Percentiles rank a stretch among this genome's conserved stretches.
Conservation (phyloP, 257 asterid species). For the Mentha longifolia region DNA sequence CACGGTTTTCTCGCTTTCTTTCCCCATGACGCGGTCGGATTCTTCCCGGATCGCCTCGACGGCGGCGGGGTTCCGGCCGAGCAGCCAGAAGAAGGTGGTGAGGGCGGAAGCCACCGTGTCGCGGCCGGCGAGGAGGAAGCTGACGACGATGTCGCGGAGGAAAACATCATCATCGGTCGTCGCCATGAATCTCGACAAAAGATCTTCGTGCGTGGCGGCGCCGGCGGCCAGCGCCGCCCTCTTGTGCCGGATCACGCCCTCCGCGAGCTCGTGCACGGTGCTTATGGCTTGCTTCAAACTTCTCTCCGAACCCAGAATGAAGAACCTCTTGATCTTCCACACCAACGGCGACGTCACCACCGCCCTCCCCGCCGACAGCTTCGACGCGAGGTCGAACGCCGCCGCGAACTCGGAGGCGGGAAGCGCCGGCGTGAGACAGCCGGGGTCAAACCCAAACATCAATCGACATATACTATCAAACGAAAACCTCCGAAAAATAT, state of each 20-base stretch:
- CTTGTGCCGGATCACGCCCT: slow-evolving; percentile 39
- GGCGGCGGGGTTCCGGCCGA: slow-evolving; percentile 32
- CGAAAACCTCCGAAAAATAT: slow-evolving; percentile 68
- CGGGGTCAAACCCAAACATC: slow-evolving; percentile 77
- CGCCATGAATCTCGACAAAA: slow-evolving; percentile 65
- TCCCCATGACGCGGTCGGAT: slow-evolving; percentile 40
- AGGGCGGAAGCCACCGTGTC: slow-evolving; percentile 75
- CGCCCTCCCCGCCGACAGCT: slow-evolving; percentile 73
- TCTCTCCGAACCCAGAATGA: slow-evolving; percentile 69
- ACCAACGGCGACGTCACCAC: slow-evolving; percentile 55
- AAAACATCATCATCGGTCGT: slow-evolving; percentile 49
- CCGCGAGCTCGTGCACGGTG: slow-evolving; percentile 47
- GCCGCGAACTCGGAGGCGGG: slow-evolving; percentile 57
- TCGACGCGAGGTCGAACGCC: slow-evolving; percentile 77
- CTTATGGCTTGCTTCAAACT: slow-evolving; percentile 55
- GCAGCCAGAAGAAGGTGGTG: slow-evolving; percentile 58
- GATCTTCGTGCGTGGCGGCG: slow-evolving; percentile 27
- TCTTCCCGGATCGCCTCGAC: slow-evolving; percentile 34
- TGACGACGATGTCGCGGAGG: slow-evolving; percentile 68
- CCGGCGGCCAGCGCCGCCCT: slow-evolving; percentile 9
- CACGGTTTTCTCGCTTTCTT: neutral
- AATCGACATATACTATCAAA: slow-evolving; percentile 74
- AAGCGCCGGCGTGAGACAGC: slow-evolving; percentile 53
- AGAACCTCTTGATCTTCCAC: slow-evolving; percentile 66
- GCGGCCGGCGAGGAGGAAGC: slow-evolving; percentile 79